Conservation (phyloP, 2,329 filamentous ascomycete species). For the Talaromyces sp. region DNA sequence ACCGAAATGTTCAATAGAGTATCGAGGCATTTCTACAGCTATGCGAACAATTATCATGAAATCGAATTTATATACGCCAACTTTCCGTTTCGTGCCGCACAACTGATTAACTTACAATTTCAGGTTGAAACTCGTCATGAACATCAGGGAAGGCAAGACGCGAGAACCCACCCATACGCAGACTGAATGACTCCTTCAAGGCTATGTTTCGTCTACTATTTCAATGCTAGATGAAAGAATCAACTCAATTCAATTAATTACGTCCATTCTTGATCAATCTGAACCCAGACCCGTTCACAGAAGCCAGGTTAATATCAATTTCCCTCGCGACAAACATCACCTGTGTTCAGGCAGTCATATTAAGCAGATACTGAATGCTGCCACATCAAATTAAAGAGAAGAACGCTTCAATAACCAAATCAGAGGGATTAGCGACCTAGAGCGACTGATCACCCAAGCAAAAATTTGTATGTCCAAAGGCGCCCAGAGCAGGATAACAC, state of each 20-base stretch:
- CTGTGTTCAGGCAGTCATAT: neutral
- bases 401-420: neutral
- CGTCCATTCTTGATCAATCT: conserved; percentile 3
- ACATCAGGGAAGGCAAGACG: neutral
- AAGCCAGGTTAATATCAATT: neutral
- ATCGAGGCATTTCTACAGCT: neutral
- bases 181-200: neutral
- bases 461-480: neutral
- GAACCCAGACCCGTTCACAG: neutral
- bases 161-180: neutral
- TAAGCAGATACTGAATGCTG: neutral
- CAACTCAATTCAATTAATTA: neutral
- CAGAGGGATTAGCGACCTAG: neutral
- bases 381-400: neutral
- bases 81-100: neutral
- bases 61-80: neutral
- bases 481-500: neutral
- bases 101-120: neutral
- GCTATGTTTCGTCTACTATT: neutral
- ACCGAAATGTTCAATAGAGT: neutral
- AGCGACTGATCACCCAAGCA: neutral
- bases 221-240: neutral
- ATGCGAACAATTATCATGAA: neutral
- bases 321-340: conserved; percentile 3
- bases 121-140: neutral